These are phyloP conservation scores for Amylocystis lapponica DNA, from an alignment of 768 basidiomycete genomes.

Conservation along the genomic window DNA sequence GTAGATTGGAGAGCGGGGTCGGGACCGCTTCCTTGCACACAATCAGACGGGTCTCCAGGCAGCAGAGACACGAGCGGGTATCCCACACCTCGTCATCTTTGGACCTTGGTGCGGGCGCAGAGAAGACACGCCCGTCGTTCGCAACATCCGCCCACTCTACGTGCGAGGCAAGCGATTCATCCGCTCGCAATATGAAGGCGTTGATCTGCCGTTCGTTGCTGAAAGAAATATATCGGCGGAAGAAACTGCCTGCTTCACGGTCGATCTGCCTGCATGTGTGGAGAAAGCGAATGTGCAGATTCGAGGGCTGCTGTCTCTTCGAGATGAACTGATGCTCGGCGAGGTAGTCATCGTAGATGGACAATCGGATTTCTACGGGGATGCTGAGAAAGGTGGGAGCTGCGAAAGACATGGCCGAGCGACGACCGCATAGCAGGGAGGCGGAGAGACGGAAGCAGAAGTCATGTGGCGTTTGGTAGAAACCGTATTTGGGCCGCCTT, in stretches of 20 bases:
- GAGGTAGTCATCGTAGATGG: conserved; percentile 28
- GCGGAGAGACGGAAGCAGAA: not conserved
- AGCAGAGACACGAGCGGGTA: not conserved
- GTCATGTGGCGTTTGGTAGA: conserved; percentile 16
- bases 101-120: not conserved
- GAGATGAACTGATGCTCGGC: conserved; percentile 17
- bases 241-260: conserved; percentile 24
- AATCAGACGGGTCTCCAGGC: not conserved
- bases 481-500: conserved; percentile 13
- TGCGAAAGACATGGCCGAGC: not conserved
- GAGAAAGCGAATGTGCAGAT: conserved; percentile 29
- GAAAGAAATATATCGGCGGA: conserved; percentile 32
- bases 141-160: conserved; percentile 33
- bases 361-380: conserved; percentile 31
- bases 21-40: conserved; percentile 1
- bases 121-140: conserved; percentile 33
- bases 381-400: conserved; percentile 19
- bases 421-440: not conserved
- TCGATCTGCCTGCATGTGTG: conserved; percentile 26
- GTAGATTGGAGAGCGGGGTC: conserved; percentile 28
- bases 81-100: conserved; percentile 9
- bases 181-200: conserved; percentile 19
- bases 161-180: conserved; percentile 14
- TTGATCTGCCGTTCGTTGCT: conserved; percentile 32
- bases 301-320: conserved; percentile 26